These are phyloP conservation scores for Fusarium sp. DNA, from an alignment of 2,329 filamentous ascomycete genomes.

Conservation along the genomic window DNA sequence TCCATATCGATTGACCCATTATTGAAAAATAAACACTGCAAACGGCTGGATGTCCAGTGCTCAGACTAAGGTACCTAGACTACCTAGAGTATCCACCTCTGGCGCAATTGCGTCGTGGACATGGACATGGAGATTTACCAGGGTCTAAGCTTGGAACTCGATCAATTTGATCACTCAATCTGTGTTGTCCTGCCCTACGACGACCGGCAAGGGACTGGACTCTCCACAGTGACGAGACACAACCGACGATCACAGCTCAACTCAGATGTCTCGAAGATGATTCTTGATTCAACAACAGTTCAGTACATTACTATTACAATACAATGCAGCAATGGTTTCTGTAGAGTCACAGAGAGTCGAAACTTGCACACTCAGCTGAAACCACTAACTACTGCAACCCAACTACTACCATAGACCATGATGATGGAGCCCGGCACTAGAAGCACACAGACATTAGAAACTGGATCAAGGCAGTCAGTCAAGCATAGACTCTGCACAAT, in stretches of 20 bases:
- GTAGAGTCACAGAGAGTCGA: slow-evolving; percentile 1
- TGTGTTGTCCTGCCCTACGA: slow-evolving; percentile 25
- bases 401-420: slow-evolving; percentile 12
- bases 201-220: slow-evolving; percentile 13
- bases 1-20: background rate
- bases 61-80: background rate
- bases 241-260: slow-evolving; percentile 23
- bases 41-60: slow-evolving; percentile 12
- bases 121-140: slow-evolving; percentile 26
- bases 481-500: background rate
- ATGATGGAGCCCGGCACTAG: slow-evolving; percentile 6
- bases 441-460: slow-evolving; percentile 5
- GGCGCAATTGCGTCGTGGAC: slow-evolving; percentile 24
- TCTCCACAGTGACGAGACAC: slow-evolving; percentile 34
- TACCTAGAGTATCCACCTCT: slow-evolving; percentile 3
- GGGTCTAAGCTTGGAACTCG: slow-evolving; percentile 35
- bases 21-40: background rate
- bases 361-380: slow-evolving; percentile 28
- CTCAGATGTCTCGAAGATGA: background rate
- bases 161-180: slow-evolving; percentile 29
- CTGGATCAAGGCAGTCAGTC: background rate
- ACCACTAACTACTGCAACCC: slow-evolving; percentile 36
- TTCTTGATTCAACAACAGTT: background rate
- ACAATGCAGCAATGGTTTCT: background rate
- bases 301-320: background rate